Evolutionary conservation across 495 filamentous ascomycete species (phyloP), one percentile per base, ranked within the genome.

Genomic region (Bacidia gigantensis): DNA sequence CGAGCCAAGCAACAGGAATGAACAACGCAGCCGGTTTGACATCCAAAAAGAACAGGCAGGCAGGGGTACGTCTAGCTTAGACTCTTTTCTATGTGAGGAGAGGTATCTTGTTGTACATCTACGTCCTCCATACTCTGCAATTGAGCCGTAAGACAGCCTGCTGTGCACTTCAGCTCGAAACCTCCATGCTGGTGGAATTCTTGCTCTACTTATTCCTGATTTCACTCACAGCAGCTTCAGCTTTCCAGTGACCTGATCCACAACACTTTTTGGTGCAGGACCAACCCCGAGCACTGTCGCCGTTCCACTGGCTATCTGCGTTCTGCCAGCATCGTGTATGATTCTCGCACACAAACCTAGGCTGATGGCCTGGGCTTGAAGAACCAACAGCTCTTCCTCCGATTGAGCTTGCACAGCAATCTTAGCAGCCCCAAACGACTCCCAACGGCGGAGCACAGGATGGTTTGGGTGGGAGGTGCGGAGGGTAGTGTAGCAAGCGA

Each of bases 281-380:
- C 86, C 86, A 54, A 98, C 75, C 3, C 93, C 92, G 38, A 96
- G 72, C 26, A 97, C 92, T 2, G 92, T 98, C 61, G 83, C 74
- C 61, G 85, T 93, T 17, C 93, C 89, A 40, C 79, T 78, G n/a
- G 82, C 89, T 68, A 98, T 94, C 79, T 97, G 93, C 26, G 92
- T 98, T 51, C 92, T 76, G 23, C 92, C 92, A n/a, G 92, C 92
- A 74, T 98, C 92, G 59, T 84, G 79, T 46, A 98, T 87, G 26
- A 95, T 80, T 64, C 85, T 80, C 43, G 92, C 84, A 49, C 87
- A 89, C 35, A 98, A 68, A 2, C 90, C 92, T 49, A 95, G 62
- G 60, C 83, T 87, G 43, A 86, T 72, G 10, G 92, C 75, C 53
- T 65, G 68, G 3, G 71, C 72, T 23, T 69, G 67, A 54, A 77